Evolutionary conservation across 2,329 filamentous ascomycete genomes (phyloP).

Genomic region (Penicillium aurantiogriseum): DNA sequence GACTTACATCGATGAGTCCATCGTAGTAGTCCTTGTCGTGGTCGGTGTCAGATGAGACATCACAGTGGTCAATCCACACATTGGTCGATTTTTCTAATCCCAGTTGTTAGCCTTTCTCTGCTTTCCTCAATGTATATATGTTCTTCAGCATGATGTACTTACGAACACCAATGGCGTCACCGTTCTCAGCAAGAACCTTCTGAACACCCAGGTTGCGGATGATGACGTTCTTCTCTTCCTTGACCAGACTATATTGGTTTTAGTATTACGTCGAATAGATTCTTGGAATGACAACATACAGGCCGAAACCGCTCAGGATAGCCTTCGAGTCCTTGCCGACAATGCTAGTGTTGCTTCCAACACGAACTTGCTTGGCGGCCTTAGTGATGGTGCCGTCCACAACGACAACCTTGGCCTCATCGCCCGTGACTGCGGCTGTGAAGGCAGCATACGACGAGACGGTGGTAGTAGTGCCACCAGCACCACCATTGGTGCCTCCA

Average conservation of each 20-base stretch:
- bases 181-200: constrained; percentile 56
- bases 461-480: constrained; percentile 55
- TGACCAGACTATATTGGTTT: constrained; percentile 48
- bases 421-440: constrained; percentile 50
- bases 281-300: constrained; percentile 16
- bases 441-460: constrained; percentile 54
- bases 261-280: constrained; percentile 24
- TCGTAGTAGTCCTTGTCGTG: constrained; percentile 70
- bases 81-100: constrained; percentile 41
- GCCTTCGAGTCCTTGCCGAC: constrained; percentile 53
- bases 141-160: constrained; percentile 8
- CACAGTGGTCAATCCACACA: constrained; percentile 67
- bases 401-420: constrained; percentile 48
- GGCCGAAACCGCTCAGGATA: constrained; percentile 52
- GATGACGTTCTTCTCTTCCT: constrained; percentile 60
- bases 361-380: constrained; percentile 43
- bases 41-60: constrained; percentile 59
- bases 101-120: not conserved
- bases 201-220: constrained; percentile 61
- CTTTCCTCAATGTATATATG: constrained; percentile 23
- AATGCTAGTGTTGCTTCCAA: constrained; percentile 54
- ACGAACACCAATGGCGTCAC: constrained; percentile 62
- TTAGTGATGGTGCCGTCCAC: constrained; percentile 49
- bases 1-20: constrained; percentile 57
- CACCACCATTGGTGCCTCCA: constrained; percentile 56